phyloP scores from a whole-genome alignment of 441 rosid genomes.

The Eruca vesicaria region DNA sequence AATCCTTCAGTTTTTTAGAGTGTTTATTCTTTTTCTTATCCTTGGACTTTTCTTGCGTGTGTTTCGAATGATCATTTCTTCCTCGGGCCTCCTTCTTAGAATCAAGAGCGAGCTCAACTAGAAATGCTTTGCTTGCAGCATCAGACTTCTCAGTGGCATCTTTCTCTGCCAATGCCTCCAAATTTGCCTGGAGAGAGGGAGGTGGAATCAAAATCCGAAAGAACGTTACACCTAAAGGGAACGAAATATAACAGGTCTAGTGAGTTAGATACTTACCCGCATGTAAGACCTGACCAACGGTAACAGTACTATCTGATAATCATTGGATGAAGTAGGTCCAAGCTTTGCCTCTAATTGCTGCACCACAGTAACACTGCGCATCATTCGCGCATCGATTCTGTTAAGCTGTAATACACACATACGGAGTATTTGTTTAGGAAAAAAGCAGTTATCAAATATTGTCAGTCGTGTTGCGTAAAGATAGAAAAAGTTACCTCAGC shows the following conservation, averaged over 20 bases:
- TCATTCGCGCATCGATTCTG: slow-evolving; percentile 76
- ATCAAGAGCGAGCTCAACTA: slow-evolving; percentile 93
- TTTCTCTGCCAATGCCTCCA: slow-evolving; percentile 94
- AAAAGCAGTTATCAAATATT: background rate
- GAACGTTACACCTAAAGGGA: slow-evolving; percentile 7
- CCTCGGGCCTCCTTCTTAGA: slow-evolving; percentile 67
- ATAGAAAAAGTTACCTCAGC: slow-evolving; percentile 62
- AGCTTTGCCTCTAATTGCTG: slow-evolving; percentile 87
- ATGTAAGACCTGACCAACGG: slow-evolving; percentile 77
- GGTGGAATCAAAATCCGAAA: background rate
- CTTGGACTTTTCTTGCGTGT: slow-evolving; percentile 74
- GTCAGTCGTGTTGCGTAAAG: slow-evolving; percentile 7
- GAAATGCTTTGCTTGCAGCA: slow-evolving; percentile 95
- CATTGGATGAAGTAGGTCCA: slow-evolving; percentile 64
- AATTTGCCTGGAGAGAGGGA: slow-evolving; percentile 53
- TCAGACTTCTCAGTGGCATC: slow-evolving; percentile 96
- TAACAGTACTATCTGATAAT: slow-evolving; percentile 64
- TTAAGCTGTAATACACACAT: slow-evolving; percentile 63
- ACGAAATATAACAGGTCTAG: slow-evolving; percentile 17
- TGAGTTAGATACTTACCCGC: slow-evolving; percentile 59
- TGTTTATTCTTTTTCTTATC: slow-evolving; percentile 86
- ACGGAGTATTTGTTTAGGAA: slow-evolving; percentile 25
- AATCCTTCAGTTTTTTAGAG: slow-evolving; percentile 63
- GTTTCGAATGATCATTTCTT: slow-evolving; percentile 57
- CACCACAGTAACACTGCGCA: slow-evolving; percentile 72